Evolutionary conservation across 148 eudicot genomes (phyloP), one percentile per base, ranked within the genome.

Genomic region (Bassia scoparia): DNA sequence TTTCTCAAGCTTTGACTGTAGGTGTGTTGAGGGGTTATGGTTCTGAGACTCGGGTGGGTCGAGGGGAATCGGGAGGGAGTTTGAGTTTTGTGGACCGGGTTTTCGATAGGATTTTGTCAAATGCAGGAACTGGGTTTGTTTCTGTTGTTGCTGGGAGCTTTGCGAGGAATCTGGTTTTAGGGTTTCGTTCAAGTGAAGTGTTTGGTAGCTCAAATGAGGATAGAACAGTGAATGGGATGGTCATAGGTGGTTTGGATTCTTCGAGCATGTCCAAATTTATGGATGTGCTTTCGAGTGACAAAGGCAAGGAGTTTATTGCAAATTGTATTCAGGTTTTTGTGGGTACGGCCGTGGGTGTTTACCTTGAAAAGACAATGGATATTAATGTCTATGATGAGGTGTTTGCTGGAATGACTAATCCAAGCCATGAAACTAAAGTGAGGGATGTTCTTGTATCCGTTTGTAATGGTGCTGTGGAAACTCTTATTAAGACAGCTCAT

Each of bases 111-210:
- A 65, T 93, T 76, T 77, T 79, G 75, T 85, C 97, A 1, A 76
- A 61, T 74, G 87, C 85, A 21, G 98, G 97, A 37, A 81, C 89
- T 9, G 97, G 97, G 44, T 93, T 93, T 81, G 95, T 77, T 70
- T 90, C 98, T 6, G 87, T 82, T 66, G 81, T 93, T 71, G 90
- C 82, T 70, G 98, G 98, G 27, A 93, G 97, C 71, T 89, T 90
- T 81, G 98, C 98, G 1, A 82, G 90, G 61, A 90, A 93, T 78
- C 70, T 93, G 81, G 97, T 93, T 62, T 76, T 80, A 72, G 96
- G 84, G 11, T 85, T 84, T 76, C 84, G 80, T 67, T 71, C 83
- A 0, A 72, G 38, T 64, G 72, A 73, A 18, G 80, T 66, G 52
- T 73, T 54, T 76, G 84, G 70, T 26, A 55, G 72, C 33, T 41